Conservation (phyloP, 2,329 filamentous ascomycete genomes). For the Venturia effusa region DNA sequence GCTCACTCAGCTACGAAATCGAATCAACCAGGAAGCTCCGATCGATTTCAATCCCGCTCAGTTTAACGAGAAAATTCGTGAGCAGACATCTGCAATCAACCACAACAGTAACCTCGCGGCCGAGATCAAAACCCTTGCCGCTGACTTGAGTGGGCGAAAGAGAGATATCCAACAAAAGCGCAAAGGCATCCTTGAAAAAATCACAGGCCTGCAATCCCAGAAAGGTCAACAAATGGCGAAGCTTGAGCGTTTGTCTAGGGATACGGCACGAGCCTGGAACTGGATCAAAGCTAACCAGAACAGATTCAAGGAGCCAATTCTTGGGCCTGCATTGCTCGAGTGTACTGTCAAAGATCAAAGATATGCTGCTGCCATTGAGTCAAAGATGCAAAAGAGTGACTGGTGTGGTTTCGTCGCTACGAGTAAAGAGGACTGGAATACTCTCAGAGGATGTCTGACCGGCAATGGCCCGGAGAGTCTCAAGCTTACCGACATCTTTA, state of each 20-base stretch:
- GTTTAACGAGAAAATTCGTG: conserved; percentile 62
- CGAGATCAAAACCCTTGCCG: conserved; percentile 26
- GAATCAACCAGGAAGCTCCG: not conserved
- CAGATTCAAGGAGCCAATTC: conserved; percentile 64
- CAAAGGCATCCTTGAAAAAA: conserved; percentile 15
- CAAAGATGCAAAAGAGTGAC: conserved; percentile 42
- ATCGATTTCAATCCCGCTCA: conserved; percentile 50
- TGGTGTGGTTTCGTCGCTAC: conserved; percentile 62
- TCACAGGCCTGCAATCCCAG: conserved; percentile 57
- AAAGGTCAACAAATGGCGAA: conserved; percentile 62
- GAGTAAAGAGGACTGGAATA: conserved; percentile 61
- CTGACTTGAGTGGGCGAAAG: conserved; percentile 32
- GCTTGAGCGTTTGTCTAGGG: conserved; percentile 48
- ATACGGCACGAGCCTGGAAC: conserved; percentile 61
- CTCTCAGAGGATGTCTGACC: conserved; percentile 56
- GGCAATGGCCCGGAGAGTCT: conserved; percentile 31
- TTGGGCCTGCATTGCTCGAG: conserved; percentile 68
- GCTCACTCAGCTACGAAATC: not conserved
- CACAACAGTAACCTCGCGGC: conserved; percentile 26
- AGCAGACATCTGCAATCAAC: conserved; percentile 20
- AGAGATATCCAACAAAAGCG: conserved; percentile 19
- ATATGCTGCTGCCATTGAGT: conserved; percentile 53
- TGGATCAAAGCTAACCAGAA: conserved; percentile 68
- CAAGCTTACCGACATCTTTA: conserved; percentile 57
- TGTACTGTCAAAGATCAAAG: conserved; percentile 67